Conservation (phyloP, 495 filamentous ascomycete species). For the Aspergillus carlsbadensis region DNA sequence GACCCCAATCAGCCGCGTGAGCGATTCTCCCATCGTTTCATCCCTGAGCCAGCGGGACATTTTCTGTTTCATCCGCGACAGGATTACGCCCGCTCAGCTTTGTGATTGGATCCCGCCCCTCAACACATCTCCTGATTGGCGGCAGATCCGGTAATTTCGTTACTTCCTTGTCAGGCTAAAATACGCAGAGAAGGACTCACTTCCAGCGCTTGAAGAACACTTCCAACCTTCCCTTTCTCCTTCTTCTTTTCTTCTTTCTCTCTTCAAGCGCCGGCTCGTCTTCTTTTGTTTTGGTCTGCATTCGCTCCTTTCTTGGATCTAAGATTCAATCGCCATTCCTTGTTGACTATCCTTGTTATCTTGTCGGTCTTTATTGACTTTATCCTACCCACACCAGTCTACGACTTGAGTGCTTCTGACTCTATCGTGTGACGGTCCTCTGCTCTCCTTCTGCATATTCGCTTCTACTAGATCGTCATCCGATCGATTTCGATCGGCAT, state of each 20-base stretch:
- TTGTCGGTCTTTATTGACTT: conserved; percentile 10
- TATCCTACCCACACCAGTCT: not conserved
- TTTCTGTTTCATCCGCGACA: conserved; percentile 30
- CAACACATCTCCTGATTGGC: conserved; percentile 8
- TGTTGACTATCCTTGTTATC: conserved; percentile 1
- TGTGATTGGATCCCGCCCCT: conserved; percentile 28
- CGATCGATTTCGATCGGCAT: conserved; percentile 14
- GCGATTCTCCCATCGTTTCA: conserved; percentile 32
- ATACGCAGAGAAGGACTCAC: conserved; percentile 3
- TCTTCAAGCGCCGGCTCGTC: conserved; percentile 17
- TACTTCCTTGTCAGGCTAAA: not conserved
- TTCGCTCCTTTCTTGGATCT: conserved; percentile 13
- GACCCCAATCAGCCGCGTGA: conserved; percentile 12
- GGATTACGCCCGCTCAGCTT: conserved; percentile 2
- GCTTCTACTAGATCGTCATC: conserved; percentile 9
- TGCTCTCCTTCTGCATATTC: not conserved
- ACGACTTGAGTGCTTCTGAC: conserved; percentile 11
- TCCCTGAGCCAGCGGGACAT: conserved; percentile 15
- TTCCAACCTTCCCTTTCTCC: conserved; percentile 3
- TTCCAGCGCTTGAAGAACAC: not conserved
- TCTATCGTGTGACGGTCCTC: conserved; percentile 14
- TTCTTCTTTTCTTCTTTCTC: conserved; percentile 5
- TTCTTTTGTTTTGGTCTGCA: conserved; percentile 15
- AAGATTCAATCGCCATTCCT: not conserved
- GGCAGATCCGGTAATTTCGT: conserved; percentile 16